phyloP scores from a whole-genome alignment of 495 filamentous ascomycete species.

The Penicillium herquei region DNA sequence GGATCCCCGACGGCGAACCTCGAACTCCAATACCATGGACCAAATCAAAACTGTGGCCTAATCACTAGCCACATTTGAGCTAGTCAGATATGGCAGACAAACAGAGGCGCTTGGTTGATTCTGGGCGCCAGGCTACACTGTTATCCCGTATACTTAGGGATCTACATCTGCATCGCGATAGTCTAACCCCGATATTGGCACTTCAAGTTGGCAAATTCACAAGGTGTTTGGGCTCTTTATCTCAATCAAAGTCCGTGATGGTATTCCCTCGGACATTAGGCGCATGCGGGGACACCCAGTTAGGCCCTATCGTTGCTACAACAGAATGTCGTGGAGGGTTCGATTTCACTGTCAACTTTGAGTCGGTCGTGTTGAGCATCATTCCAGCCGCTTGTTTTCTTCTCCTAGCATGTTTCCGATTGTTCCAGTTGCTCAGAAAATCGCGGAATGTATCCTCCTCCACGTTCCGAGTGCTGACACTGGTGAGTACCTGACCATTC shows the following conservation, averaged over 20 bases:
- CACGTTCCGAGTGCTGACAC: conserved; percentile 3
- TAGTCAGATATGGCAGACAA: neutral
- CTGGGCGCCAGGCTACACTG: neutral
- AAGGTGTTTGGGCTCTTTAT: neutral
- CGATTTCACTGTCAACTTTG: conserved; percentile 54
- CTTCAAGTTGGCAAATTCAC: neutral
- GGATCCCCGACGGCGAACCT: neutral
- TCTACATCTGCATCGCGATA: neutral
- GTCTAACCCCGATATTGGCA: neutral
- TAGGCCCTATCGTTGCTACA: conserved; percentile 14
- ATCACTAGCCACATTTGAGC: neutral
- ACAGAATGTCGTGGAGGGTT: conserved; percentile 39
- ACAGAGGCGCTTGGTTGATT: neutral
- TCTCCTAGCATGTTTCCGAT: conserved; percentile 31
- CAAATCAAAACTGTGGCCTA: neutral
- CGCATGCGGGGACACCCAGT: conserved; percentile 11
- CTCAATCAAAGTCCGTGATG: neutral
- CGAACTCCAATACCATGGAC: neutral
- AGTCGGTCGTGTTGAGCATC: conserved; percentile 47
- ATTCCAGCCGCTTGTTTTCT: conserved; percentile 45
- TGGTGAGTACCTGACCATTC: conserved; percentile 5
- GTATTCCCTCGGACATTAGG: neutral
- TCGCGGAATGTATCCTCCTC: conserved; percentile 33
- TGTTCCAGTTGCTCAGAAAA: conserved; percentile 33
- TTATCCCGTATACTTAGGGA: neutral